These are phyloP conservation scores for Jasminum sambac DNA, from an alignment of 257 asterid species.

Conservation along the genomic window DNA sequence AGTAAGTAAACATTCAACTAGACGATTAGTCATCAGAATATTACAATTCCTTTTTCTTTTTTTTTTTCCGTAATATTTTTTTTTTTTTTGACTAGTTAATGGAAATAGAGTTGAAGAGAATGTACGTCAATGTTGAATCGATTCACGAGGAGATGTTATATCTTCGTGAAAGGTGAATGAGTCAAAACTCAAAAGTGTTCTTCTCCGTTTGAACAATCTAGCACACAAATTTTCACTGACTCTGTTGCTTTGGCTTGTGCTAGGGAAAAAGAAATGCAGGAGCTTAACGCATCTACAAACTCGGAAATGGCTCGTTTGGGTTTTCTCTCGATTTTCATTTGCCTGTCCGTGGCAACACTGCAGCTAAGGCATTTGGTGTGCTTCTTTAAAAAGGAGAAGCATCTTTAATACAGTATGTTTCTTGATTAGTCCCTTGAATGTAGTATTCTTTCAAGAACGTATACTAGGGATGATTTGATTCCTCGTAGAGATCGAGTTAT, in stretches of 20 bases:
- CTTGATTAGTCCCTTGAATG: background rate
- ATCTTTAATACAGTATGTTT: conserved; percentile 48
- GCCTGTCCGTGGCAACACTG: conserved; percentile 68
- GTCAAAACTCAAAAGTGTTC: background rate
- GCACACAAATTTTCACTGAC: background rate
- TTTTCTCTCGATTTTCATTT: conserved; percentile 57
- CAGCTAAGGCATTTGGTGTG: conserved; percentile 87
- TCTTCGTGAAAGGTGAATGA: conserved; percentile 81
- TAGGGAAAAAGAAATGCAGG: conserved; percentile 93
- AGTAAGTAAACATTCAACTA: conserved; percentile 40
- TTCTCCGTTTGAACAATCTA: background rate
- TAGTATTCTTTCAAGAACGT: background rate
- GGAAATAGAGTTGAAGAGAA: conserved; percentile 89
- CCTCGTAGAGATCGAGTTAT: background rate
- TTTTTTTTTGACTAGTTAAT: conserved; percentile 45
- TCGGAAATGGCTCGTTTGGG: conserved; percentile 74
- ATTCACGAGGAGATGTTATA: conserved; percentile 83
- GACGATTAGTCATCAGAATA: too few species aligned
- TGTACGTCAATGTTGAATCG: conserved; percentile 73
- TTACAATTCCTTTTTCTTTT: background rate
- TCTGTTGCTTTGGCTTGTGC: background rate
- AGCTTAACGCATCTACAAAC: conserved; percentile 66
- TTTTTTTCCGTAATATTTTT: background rate
- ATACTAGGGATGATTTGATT: background rate
- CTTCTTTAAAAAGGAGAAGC: conserved; percentile 96